A percentile compares a stretch with the other conserved stretches of the same genome.
These are phyloP conservation scores for Entonaema liquescens DNA, from an alignment of 495 filamentous ascomycete species.

Conservation along the genomic window DNA sequence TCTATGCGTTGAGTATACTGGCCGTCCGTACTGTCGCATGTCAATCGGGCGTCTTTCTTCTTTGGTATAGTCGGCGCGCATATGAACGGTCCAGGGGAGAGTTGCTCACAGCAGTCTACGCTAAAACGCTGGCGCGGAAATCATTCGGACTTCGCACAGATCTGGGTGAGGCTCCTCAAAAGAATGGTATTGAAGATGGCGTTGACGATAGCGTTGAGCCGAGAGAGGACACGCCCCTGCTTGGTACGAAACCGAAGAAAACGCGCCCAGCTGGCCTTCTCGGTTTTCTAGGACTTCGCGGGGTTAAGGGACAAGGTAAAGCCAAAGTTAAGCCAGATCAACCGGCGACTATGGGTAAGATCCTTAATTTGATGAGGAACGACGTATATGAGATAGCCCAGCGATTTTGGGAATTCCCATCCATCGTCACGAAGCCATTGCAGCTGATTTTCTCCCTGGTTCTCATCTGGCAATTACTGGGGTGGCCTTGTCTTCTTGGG, in stretches of 20 bases:
- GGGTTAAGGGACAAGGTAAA: slow-evolving; percentile 8
- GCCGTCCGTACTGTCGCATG: slow-evolving; percentile 65
- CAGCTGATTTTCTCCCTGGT: slow-evolving; percentile 71
- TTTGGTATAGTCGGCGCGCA: slow-evolving; percentile 78
- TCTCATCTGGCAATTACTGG: slow-evolving; percentile 78
- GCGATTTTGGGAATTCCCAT: slow-evolving; percentile 79
- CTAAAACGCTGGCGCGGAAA: slow-evolving; percentile 81
- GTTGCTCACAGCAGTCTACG: slow-evolving; percentile 88
- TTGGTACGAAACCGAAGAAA: slow-evolving; percentile 26
- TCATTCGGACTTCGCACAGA: slow-evolving; percentile 56
- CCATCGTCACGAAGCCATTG: slow-evolving; percentile 72
- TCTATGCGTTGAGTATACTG: slow-evolving; percentile 71
- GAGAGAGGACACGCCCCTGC: slow-evolving; percentile 30
- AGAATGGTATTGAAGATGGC: slow-evolving; percentile 47
- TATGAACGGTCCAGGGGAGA: slow-evolving; percentile 85
- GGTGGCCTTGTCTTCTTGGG: slow-evolving; percentile 79
- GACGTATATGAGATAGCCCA: slow-evolving; percentile 88
- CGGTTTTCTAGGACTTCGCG: slow-evolving; percentile 28
- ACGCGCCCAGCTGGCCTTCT: slow-evolving; percentile 34
- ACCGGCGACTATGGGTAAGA: slow-evolving; percentile 81
- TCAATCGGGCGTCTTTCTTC: slow-evolving; percentile 72
- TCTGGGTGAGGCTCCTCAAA: slow-evolving; percentile 24
- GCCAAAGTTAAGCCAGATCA: slow-evolving; percentile 48
- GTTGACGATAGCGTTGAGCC: not conserved
- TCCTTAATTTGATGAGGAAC: slow-evolving; percentile 78